Evolutionary conservation across 2,329 filamentous ascomycete genomes (phyloP).

Genomic region (Apiospora kogelbergensis): DNA sequence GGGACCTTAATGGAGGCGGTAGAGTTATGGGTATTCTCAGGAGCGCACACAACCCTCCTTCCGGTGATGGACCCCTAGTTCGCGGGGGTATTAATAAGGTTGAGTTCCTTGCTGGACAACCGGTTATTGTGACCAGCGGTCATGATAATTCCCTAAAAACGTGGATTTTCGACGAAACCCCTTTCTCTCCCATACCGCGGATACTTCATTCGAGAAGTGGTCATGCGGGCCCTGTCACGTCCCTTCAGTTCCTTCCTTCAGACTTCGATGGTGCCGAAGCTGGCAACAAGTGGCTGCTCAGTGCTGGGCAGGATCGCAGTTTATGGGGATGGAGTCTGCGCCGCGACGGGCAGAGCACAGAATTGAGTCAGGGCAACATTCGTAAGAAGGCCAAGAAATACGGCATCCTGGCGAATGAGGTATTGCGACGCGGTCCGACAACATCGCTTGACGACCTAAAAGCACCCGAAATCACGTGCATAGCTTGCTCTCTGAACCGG

Average conservation of each 20-base stretch:
- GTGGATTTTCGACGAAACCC: constrained; percentile 93
- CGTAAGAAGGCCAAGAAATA: constrained; percentile 87
- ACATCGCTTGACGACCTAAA: constrained; percentile 75
- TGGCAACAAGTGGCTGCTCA: constrained; percentile 91
- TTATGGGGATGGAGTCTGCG: constrained; percentile 96
- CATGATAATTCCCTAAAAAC: constrained; percentile 92
- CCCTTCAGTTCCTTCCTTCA: constrained; percentile 80
- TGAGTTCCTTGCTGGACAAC: constrained; percentile 87
- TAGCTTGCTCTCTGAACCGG: constrained; percentile 88
- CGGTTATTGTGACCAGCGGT: constrained; percentile 86
- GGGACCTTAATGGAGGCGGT: constrained; percentile 90
- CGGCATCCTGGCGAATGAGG: constrained; percentile 64
- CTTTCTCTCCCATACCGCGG: constrained; percentile 83
- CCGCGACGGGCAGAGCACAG: constrained; percentile 88
- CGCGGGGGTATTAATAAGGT: constrained; percentile 81
- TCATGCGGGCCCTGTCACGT: constrained; percentile 83
- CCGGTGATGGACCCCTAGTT: constrained; percentile 51
- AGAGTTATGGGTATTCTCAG: constrained; percentile 83
- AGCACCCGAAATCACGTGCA: constrained; percentile 86
- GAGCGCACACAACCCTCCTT: constrained; percentile 81
- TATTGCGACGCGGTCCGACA: constrained; percentile 58
- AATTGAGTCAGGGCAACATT: constrained; percentile 87
- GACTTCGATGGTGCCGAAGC: constrained; percentile 87
- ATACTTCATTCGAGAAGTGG: constrained; percentile 84
- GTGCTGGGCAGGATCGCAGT: constrained; percentile 84